phyloP scores from a whole-genome alignment of 2,329 filamentous ascomycete genomes.

The Beauveria sp. region DNA sequence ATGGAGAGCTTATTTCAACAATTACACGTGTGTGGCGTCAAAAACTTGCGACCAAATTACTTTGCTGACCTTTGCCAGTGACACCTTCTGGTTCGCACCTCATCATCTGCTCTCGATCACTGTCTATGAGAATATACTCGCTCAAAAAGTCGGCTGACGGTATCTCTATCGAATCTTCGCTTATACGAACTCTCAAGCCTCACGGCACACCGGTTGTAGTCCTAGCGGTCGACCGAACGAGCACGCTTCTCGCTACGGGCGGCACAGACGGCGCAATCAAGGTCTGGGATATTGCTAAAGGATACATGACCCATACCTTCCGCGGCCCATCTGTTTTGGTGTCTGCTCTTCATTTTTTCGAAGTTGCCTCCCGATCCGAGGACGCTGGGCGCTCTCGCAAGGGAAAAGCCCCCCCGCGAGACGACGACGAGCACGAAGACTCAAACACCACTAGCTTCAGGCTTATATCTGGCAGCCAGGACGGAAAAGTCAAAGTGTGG shows the following conservation, averaged over 20 bases:
- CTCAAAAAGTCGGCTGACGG: conserved; percentile 53
- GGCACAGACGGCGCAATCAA: conserved; percentile 91
- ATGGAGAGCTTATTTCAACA: conserved; percentile 73
- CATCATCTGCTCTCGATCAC: conserved; percentile 85
- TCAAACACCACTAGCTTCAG: conserved; percentile 51
- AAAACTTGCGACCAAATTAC: neutral
- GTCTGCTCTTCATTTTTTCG: conserved; percentile 87
- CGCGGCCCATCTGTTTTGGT: conserved; percentile 87
- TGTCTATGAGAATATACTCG: conserved; percentile 87
- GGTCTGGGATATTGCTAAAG: conserved; percentile 88
- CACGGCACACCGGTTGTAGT: conserved; percentile 86
- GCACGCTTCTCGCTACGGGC: conserved; percentile 85
- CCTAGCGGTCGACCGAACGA: conserved; percentile 74
- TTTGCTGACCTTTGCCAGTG: conserved; percentile 40
- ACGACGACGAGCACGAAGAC: conserved; percentile 33
- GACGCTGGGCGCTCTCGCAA: conserved; percentile 20
- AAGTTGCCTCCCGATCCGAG: conserved; percentile 46
- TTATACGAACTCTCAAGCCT: conserved; percentile 77
- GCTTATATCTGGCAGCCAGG: conserved; percentile 85
- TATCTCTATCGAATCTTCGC: conserved; percentile 53
- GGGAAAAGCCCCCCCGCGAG: conserved; percentile 23
- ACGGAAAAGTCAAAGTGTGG: conserved; percentile 88
- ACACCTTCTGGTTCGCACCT: conserved; percentile 84
- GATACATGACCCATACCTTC: conserved; percentile 91
- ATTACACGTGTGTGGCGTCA: conserved; percentile 45